Conservation (phyloP, 2,329 filamentous ascomycete genomes). For the Epichloe hybrida region DNA sequence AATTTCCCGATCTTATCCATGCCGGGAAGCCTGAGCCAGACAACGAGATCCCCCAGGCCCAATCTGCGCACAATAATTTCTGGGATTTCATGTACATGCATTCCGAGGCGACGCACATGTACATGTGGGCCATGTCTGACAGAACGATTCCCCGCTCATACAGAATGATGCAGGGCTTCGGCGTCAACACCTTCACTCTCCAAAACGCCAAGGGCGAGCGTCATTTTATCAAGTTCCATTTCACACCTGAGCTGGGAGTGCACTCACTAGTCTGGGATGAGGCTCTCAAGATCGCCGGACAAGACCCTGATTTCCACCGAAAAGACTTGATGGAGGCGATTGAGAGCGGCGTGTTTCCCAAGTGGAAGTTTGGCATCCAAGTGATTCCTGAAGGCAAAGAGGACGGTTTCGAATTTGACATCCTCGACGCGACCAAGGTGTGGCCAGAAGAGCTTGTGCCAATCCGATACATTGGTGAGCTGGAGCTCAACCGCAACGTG, state of each 20-base stretch:
- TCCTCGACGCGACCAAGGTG: slow-evolving; percentile 73
- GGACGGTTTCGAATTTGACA: slow-evolving; percentile 72
- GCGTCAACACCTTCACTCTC: slow-evolving; percentile 66
- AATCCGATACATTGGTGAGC: slow-evolving; percentile 62
- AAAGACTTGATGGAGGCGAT: slow-evolving; percentile 68
- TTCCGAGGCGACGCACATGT: slow-evolving; percentile 64
- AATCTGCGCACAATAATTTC: slow-evolving; percentile 60
- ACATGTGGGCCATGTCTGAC: slow-evolving; percentile 67
- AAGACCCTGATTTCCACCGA: slow-evolving; percentile 71
- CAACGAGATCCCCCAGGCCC: slow-evolving; percentile 50
- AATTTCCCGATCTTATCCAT: slow-evolving; percentile 55
- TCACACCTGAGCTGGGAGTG: slow-evolving; percentile 59
- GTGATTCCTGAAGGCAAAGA: slow-evolving; percentile 56
- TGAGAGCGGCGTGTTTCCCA: slow-evolving; percentile 54
- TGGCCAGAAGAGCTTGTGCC: slow-evolving; percentile 72
- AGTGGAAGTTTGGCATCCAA: slow-evolving; percentile 77
- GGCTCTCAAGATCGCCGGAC: slow-evolving; percentile 57
- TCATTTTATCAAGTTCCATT: slow-evolving; percentile 67
- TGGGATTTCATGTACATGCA: slow-evolving; percentile 58
- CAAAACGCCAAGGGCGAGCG: slow-evolving; percentile 54
- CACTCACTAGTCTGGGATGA: slow-evolving; percentile 72
- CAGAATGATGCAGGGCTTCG: slow-evolving; percentile 79
- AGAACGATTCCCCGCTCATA: slow-evolving; percentile 59
- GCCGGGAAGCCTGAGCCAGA: slow-evolving; percentile 44
- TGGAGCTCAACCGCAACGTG: slow-evolving; percentile 66